A percentile compares a stretch with the other conserved stretches of the same genome.
These are phyloP conservation scores for Blastobotrys persicus DNA, from an alignment of 1,139 yeast genomes.

Conservation along the genomic window DNA sequence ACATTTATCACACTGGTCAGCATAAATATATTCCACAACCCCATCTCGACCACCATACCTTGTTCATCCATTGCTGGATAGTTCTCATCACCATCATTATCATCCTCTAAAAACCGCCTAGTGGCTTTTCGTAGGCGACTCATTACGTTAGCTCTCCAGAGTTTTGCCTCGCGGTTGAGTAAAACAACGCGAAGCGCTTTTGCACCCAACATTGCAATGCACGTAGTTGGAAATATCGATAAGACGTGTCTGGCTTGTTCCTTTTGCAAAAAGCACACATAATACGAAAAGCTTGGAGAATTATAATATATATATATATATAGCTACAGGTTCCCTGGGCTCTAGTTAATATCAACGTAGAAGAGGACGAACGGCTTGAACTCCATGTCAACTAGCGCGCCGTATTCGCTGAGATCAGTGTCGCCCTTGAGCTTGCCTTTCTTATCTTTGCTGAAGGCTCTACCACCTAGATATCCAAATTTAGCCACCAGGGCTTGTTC, in stretches of 20 bases:
- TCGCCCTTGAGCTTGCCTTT: slow-evolving; percentile 63
- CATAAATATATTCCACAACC: too few species aligned
- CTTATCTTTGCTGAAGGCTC: slow-evolving; percentile 65
- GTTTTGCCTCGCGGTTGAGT: too few species aligned
- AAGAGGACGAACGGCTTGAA: slow-evolving; percentile 94
- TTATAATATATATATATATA: too few species aligned
- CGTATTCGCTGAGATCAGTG: slow-evolving; percentile 74
- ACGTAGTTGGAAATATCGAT: too few species aligned
- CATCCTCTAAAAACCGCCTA: slow-evolving; percentile 22
- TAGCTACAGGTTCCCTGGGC: not conserved
- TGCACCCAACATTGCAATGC: too few species aligned
- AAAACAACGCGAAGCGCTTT: too few species aligned
- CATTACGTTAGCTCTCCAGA: too few species aligned
- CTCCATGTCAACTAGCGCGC: slow-evolving; percentile 87
- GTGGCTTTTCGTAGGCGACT: slow-evolving; percentile 30
- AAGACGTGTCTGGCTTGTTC: too few species aligned
- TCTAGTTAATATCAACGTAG: slow-evolving; percentile 43
- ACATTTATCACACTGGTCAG: too few species aligned
- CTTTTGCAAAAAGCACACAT: not conserved
- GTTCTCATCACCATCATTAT: slow-evolving; percentile 9
- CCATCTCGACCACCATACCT: slow-evolving; percentile 7
- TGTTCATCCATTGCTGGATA: slow-evolving; percentile 11
- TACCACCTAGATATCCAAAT: slow-evolving; percentile 89
- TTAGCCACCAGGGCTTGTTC: slow-evolving; percentile 66
- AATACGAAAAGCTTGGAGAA: not conserved